These are phyloP conservation scores for Camelina laxa DNA, from an alignment of 345 rosid species.

Conservation along the genomic window DNA sequence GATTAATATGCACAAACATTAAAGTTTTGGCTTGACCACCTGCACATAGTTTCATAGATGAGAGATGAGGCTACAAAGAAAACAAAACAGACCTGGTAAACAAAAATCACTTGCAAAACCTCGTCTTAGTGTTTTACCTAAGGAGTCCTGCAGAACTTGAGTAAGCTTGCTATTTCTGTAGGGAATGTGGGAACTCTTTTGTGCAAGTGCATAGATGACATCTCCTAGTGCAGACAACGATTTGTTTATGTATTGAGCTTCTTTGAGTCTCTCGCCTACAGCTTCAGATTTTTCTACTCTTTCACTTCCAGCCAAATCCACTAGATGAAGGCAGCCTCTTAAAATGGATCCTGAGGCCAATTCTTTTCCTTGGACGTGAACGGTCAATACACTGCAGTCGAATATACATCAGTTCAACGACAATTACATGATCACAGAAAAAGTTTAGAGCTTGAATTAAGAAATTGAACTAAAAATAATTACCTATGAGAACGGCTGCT, in stretches of 20 bases:
- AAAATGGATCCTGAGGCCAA: conserved; percentile 78
- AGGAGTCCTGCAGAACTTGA: conserved; percentile 91
- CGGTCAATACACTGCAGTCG: conserved; percentile 77
- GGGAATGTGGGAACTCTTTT: conserved; percentile 90
- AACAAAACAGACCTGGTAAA: neutral
- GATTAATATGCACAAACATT: conserved; percentile 95
- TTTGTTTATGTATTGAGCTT: conserved; percentile 93
- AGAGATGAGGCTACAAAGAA: conserved; percentile 15
- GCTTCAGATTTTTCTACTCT: conserved; percentile 98
- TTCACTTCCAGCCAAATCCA: conserved; percentile 98
- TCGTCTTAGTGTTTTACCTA: conserved; percentile 56
- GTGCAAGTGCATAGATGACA: conserved; percentile 94
- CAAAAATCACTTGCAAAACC: neutral
- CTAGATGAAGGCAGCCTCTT: conserved; percentile 90
- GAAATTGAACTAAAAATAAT: too few relatives aligned
- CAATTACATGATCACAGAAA: conserved; percentile 1
- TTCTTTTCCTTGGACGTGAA: conserved; percentile 93
- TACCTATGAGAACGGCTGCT: conserved; percentile 99
- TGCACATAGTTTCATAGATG: conserved; percentile 29
- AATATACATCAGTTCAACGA: neutral
- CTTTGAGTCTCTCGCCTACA: conserved; percentile 93
- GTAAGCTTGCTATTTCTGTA: conserved; percentile 98
- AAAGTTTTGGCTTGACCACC: conserved; percentile 99
- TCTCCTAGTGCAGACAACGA: conserved; percentile 97
- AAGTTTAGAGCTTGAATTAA: neutral